These are phyloP conservation scores for Neoarthrinium moseri DNA, from an alignment of 2,329 filamentous ascomycete species.

Conservation along the genomic window DNA sequence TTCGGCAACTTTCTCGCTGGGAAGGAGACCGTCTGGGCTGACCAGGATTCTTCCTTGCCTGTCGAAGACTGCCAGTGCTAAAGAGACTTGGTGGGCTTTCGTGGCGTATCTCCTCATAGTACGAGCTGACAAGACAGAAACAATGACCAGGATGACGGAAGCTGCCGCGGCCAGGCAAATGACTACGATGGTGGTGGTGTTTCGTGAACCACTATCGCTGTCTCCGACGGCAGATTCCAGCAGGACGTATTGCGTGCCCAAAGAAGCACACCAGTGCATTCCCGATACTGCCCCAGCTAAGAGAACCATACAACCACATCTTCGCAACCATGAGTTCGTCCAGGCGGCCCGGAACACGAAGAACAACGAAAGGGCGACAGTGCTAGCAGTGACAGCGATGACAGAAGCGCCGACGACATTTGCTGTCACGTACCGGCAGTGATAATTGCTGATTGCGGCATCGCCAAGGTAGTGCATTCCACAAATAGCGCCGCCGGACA, in stretches of 20 bases:
- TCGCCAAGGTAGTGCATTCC: conserved; percentile 1
- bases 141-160: conserved; percentile 40
- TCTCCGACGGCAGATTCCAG: conserved; percentile 32
- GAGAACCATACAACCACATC: conserved; percentile 53
- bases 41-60: conserved; percentile 50
- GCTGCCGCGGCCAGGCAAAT: conserved; percentile 43
- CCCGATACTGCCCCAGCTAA: conserved; percentile 62
- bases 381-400: conserved; percentile 40
- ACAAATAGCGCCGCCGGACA: conserved; percentile 1
- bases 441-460: conserved; percentile 2
- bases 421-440: not conserved
- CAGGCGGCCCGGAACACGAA: conserved; percentile 63
- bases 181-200: conserved; percentile 59
- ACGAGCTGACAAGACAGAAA: conserved; percentile 37
- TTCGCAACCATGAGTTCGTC: conserved; percentile 63
- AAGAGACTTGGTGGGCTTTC: conserved; percentile 43
- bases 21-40: conserved; percentile 51
- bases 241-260: conserved; percentile 57
- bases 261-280: conserved; percentile 67
- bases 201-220: conserved; percentile 39
- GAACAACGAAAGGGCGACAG: conserved; percentile 58
- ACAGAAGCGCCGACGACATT: conserved; percentile 2
- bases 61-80: conserved; percentile 50
- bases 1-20: conserved; percentile 62
- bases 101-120: conserved; percentile 36